Base-by-base conservation (phyloP, 2,329 filamentous ascomycete species). In the Xylariaceae sp. region DNA sequence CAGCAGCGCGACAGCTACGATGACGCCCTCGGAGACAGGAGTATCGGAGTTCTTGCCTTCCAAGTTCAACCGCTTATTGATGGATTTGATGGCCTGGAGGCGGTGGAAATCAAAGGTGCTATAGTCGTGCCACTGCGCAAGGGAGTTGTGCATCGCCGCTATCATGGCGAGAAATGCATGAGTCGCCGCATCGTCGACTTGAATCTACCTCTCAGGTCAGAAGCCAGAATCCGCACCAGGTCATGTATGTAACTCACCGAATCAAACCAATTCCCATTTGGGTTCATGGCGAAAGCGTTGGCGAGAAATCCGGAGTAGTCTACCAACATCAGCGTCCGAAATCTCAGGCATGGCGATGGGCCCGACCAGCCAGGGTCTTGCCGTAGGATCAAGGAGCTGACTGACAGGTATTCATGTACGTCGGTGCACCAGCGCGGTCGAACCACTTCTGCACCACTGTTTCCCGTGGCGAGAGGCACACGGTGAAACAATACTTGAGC, bases 51-150 rank as follows among this genome's bases (percentile, higher is more conserved):
- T 51, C 30, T 56, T 60, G 19, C 59, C 56, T 38, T 62, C 60
- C 22, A 61, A 31, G 19, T 61, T 60, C 19, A 62, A 42, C 38
- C 60, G 51, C 33, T 60, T 51, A 37, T 62, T 62, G 37, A 62
- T 55, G 9, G 52, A 56, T 32, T 61, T 60, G 11, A 62, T 54
- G 9, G 60, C 56, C 41, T 62, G 56, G 28, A 61, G 53, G 9
- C 60, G 60, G 40, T 62, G 60, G 33, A 61, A 61, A 37, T 62
- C 60, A 35, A 62, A 56, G 8, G 57, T 62, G 18, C 53, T 60
- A 15, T 54, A 61, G 34, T 62, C 60, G 18, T 50, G 52, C 60
- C 60, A 62, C 35, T 53, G 51, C 7, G 59, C 59, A 9, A 62
- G 50, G 9, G 60, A 54, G 37, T 61, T 61, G 30, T 62, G 60